phyloP scores from a whole-genome alignment of 176 grass and related monocot genomes.

The Lolium perenne region DNA sequence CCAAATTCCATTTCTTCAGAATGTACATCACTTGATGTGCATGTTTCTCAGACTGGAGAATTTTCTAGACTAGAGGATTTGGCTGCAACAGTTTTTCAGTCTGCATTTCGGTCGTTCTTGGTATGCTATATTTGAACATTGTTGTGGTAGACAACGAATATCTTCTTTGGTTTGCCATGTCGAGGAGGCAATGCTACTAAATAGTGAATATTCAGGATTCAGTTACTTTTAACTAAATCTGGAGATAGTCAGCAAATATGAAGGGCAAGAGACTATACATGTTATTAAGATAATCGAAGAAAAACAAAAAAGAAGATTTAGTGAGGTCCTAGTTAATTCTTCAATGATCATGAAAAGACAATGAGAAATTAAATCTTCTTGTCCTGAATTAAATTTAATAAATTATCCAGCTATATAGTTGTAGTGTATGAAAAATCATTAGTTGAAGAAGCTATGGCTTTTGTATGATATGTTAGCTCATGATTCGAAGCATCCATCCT shows the following conservation, averaged over 20 bases:
- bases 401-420: conserved; percentile 11
- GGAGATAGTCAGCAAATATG: not conserved
- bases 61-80: conserved; percentile 52
- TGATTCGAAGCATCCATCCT: conserved; percentile 28
- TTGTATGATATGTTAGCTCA: conserved; percentile 20
- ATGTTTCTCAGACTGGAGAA: conserved; percentile 57
- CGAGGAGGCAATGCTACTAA: not conserved
- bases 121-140: conserved; percentile 52
- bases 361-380: conserved; percentile 25
- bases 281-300: conserved; percentile 28
- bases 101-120: conserved; percentile 88
- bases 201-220: conserved; percentile 32
- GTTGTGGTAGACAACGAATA: conserved; percentile 11
- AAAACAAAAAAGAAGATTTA: conserved; percentile 29
- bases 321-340: conserved; percentile 30
- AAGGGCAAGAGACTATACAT: not conserved
- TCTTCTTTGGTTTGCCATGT: not conserved
- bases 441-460: not conserved
- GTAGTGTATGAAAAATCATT: not conserved
- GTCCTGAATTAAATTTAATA: conserved; percentile 22
- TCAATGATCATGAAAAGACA: conserved; percentile 26
- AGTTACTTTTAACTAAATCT: conserved; percentile 12
- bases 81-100: conserved; percentile 86
- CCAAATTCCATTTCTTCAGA: conserved; percentile 59
- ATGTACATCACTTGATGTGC: conserved; percentile 41